A percentile compares a stretch with the other conserved stretches of the same genome.
Evolutionary conservation across 2,329 filamentous ascomycete genomes (phyloP).

Genomic region (Lachnellula occidentalis): DNA sequence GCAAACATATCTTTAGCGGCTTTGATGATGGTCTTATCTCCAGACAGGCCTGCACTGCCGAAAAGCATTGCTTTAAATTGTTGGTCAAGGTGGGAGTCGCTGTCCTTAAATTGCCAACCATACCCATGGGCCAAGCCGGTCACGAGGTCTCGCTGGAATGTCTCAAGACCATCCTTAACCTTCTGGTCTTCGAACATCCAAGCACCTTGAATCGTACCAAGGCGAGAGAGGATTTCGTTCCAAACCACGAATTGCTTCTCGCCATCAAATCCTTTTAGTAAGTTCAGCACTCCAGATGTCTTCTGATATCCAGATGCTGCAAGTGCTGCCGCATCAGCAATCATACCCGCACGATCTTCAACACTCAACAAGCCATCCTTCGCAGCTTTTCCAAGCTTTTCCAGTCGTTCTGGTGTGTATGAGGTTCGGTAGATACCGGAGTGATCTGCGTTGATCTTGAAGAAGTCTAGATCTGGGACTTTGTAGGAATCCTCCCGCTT

Average conservation of each 20-base stretch:
- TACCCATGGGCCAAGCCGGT: constrained; percentile 76
- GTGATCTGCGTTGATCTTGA: constrained; percentile 94
- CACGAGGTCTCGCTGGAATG: constrained; percentile 75
- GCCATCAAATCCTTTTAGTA: constrained; percentile 78
- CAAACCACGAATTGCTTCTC: constrained; percentile 91
- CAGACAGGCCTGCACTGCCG: constrained; percentile 71
- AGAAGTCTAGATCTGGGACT: constrained; percentile 77
- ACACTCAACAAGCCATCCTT: constrained; percentile 75
- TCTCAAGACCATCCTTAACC: constrained; percentile 69
- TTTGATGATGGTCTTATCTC: constrained; percentile 71
- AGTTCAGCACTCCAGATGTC: constrained; percentile 79
- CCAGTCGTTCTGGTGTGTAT: constrained; percentile 75
- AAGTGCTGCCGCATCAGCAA: constrained; percentile 84
- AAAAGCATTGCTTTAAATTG: constrained; percentile 95
- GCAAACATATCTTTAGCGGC: constrained; percentile 87
- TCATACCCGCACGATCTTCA: constrained; percentile 91
- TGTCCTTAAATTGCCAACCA: constrained; percentile 81
- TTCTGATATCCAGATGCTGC: constrained; percentile 89
- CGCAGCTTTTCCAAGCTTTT: constrained; percentile 82
- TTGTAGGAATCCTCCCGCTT: constrained; percentile 73
- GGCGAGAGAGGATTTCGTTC: constrained; percentile 80
- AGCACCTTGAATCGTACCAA: constrained; percentile 72
- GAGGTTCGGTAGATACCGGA: constrained; percentile 87
- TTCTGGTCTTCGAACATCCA: constrained; percentile 84
- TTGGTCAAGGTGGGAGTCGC: constrained; percentile 83